Evolutionary conservation across 352 stramenopile species (phyloP).

Genomic region (Globisporangium barbulae): DNA sequence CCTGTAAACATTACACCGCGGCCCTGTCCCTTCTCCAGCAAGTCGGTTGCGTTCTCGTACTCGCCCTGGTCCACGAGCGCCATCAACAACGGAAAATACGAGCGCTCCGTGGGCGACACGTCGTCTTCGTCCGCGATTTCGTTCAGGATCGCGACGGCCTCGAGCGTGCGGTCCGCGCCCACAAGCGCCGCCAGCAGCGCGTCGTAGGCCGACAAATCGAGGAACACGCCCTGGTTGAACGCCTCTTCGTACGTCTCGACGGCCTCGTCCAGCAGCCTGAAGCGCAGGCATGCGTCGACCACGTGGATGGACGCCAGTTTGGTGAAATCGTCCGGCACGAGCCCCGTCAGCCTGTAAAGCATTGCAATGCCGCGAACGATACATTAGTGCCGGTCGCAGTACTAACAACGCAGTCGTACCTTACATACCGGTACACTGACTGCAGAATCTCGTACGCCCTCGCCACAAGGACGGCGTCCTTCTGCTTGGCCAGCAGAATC

Average conservation of each 20-base stretch:
- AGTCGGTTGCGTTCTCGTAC: constrained; percentile 37
- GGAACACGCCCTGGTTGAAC: constrained; percentile 42
- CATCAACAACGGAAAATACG: constrained; percentile 45
- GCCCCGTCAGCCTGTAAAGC: constrained; percentile 20
- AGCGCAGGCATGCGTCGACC: constrained; percentile 57
- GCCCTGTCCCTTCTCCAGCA: constrained; percentile 37
- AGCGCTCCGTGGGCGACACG: constrained; percentile 39
- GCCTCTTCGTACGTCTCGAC: constrained; percentile 68
- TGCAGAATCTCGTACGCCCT: constrained; percentile 40
- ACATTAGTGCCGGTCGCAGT: neutral
- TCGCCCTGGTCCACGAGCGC: constrained; percentile 37
- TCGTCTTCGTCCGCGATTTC: constrained; percentile 42
- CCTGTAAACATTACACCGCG: constrained; percentile 51
- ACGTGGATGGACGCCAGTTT: constrained; percentile 67
- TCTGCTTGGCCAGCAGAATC: constrained; percentile 46
- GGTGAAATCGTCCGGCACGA: constrained; percentile 56
- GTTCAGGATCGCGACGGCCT: constrained; percentile 49
- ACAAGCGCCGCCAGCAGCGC: constrained; percentile 43
- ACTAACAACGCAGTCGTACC: neutral
- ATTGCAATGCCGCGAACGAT: neutral
- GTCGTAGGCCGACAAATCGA: constrained; percentile 61
- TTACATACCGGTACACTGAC: constrained; percentile 28
- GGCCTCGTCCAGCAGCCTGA: constrained; percentile 46
- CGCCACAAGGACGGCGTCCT: constrained; percentile 19
- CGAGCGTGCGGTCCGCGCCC: constrained; percentile 37